Evolutionary conservation across 1,284 basidiomycete genomes (phyloP), one percentile per base, ranked within the genome.

Genomic region (Prillingera fragicola): DNA sequence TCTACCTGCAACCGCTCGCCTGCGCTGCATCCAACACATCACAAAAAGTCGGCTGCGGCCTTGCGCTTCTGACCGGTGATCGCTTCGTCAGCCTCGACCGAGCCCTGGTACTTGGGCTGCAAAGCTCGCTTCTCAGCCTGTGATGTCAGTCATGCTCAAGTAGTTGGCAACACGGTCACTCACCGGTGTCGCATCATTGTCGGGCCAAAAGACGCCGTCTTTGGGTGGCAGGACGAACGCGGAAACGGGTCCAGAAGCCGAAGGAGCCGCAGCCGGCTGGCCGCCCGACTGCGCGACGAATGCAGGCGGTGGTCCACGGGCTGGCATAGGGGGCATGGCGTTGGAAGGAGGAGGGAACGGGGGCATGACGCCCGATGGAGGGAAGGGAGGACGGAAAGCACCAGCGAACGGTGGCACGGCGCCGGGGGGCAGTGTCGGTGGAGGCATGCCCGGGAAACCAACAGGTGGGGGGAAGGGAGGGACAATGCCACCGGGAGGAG

Each of bases 91-190:
- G 42, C 60, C 27, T 60, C 59, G 70, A 65, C 19, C 75, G 67
- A 65, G 79, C 78, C 55, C 80, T 80, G n/a, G 73, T 91, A 92
- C 65, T 78, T 81, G n/a, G 77, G 65, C 55, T 83, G 74, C 57
- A 79, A 78, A 1, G 87, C 83, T 48, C 89, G 81, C 57, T 81
- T 82, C 70, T 92, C 90, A 10, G 59, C 59, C n/a, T n/a, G n/a
- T n/a, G n/a, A n/a, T n/a, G n/a, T n/a, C n/a, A n/a, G n/a, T n/a
- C n/a, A n/a, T n/a, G n/a, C n/a, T n/a, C n/a, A n/a, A n/a, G n/a
- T n/a, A n/a, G n/a, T n/a, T n/a, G n/a, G n/a, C n/a, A n/a, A n/a
- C n/a, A n/a, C n/a, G n/a, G n/a, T n/a, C n/a, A n/a, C n/a, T n/a
- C n/a, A n/a, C n/a, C 13, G 69, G 69, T 9, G 59, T 61, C n/a